A percentile compares a stretch with the other conserved stretches of the same genome.
Evolutionary conservation across 306 rosid species (phyloP).

Genomic region (Psophocarpus tetragonolobus): DNA sequence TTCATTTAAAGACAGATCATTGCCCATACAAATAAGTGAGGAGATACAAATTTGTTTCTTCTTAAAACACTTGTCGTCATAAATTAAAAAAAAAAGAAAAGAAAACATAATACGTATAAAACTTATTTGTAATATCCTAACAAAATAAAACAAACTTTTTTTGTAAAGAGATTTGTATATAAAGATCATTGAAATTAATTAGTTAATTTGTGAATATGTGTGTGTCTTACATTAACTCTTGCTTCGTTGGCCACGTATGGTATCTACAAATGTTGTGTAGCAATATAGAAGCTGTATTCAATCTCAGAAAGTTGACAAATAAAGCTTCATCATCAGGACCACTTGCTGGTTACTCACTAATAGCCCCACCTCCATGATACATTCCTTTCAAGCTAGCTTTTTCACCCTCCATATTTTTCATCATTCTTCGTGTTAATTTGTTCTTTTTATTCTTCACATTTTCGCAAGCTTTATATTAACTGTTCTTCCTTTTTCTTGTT

Average conservation of each 20-base stretch:
- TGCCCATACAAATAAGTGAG: neutral
- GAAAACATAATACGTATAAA: neutral
- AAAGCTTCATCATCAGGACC: conserved; percentile 50
- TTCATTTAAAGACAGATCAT: neutral
- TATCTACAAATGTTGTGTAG: conserved; percentile 4
- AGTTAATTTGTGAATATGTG: neutral
- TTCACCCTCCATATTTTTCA: neutral
- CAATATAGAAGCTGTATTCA: conserved; percentile 10
- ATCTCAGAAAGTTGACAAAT: neutral
- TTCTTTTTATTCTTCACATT: neutral
- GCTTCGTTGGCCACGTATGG: conserved; percentile 54
- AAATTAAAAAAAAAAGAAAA: neutral
- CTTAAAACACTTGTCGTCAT: neutral
- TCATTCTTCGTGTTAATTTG: neutral
- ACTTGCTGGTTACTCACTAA: conserved; percentile 28
- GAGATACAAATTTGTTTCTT: neutral
- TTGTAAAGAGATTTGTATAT: neutral
- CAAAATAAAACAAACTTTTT: neutral
- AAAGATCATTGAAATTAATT: neutral
- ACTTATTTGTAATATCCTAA: too few species aligned
- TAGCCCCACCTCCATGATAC: conserved; percentile 34
- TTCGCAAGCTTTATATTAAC: too few species aligned
- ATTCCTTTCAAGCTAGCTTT: conserved; percentile 54
- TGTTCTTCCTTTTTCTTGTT: conserved; percentile 13
- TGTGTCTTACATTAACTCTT: conserved; percentile 29